Evolutionary conservation across 257 asterid genomes (phyloP).

Genomic region (Solanum pinnatisectum): DNA sequence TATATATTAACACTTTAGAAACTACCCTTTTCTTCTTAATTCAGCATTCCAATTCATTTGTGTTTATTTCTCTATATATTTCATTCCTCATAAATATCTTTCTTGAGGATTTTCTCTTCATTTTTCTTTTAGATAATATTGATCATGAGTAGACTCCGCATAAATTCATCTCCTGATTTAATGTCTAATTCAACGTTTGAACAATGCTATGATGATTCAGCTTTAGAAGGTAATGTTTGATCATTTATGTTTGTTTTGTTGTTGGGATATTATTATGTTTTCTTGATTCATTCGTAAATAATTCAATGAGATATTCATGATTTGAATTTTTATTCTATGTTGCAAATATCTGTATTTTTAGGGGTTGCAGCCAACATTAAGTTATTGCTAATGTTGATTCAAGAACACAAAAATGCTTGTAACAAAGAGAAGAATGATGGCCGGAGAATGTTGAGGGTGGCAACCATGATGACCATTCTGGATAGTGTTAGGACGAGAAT

Average conservation of each 20-base stretch:
- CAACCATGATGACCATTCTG: slow-evolving; percentile 77
- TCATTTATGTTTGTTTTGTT: not conserved
- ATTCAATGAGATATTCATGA: not conserved
- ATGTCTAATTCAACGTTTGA: slow-evolving; percentile 9
- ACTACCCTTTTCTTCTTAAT: slow-evolving; percentile 11
- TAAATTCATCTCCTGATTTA: slow-evolving; percentile 36
- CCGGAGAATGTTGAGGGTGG: slow-evolving; percentile 83
- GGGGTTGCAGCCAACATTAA: slow-evolving; percentile 74
- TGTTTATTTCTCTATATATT: not conserved
- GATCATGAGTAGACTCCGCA: slow-evolving; percentile 35
- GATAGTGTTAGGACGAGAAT: slow-evolving; percentile 54
- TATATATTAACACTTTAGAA: not conserved
- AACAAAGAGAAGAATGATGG: slow-evolving; percentile 46
- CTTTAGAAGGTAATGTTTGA: slow-evolving; percentile 50
- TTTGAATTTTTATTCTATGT: not conserved
- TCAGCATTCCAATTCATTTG: not conserved
- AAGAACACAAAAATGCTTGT: slow-evolving; percentile 71
- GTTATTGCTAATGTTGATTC: slow-evolving; percentile 51
- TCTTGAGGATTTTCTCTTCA: slow-evolving; percentile 1
- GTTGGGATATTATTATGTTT: not conserved
- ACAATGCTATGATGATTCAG: slow-evolving; percentile 47
- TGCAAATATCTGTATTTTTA: slow-evolving; percentile 2
- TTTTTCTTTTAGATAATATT: slow-evolving; percentile 3
- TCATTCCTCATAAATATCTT: not conserved
- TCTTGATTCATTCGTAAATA: not conserved